Base-by-base conservation (phyloP, 805 yeast species). In the Grigorovia transvaalensis region DNA sequence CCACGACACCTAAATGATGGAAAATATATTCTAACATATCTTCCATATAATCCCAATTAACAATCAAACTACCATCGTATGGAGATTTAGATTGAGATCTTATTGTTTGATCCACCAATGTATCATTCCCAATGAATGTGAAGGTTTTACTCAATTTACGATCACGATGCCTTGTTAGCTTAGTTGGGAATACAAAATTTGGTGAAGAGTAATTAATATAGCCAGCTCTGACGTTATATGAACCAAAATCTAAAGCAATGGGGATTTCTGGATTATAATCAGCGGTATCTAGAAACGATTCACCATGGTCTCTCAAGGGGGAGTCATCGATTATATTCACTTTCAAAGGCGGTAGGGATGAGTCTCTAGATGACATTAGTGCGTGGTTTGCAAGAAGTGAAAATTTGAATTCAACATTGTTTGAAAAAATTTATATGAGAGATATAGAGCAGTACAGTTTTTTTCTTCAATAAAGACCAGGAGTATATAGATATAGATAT, bases 31-130 rank as follows among this genome's bases (percentile, higher is more conserved):
- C 98, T 48, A 93, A 64, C 50, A 91, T 78, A 53, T 75, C 78
- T 64, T 93, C 99, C 2, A 84, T 77, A 53, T 83, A 78, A 52
- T 93, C 98, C 98, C 98, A 95, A 65, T 90, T 95, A 27, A 95
- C 83, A 40, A 93, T 73, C 58, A 88, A 71, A 4, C 87, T 78
- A 0, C 96, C 96, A 66, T 93, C 99, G 63, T 78, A 91, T 0
- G 97, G 96, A 4, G 87, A 73, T 59, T 79, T 82, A 38, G 87
- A 77, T 50, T 83, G 82, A 17, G 86, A 74, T 55, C 82, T 78
- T 46, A 85, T 77, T 1, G 84, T 70, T 9, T 82, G 76, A 59
- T 90, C 98, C 33, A 85, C 63, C 61, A 74, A 80, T 18, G 82
- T 79, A 65, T 91, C 98, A 59, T 85, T 80, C 2, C 99, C 99